Evolutionary conservation across 2,329 filamentous ascomycete species (phyloP).

Genomic region (Huntiella savannae): DNA sequence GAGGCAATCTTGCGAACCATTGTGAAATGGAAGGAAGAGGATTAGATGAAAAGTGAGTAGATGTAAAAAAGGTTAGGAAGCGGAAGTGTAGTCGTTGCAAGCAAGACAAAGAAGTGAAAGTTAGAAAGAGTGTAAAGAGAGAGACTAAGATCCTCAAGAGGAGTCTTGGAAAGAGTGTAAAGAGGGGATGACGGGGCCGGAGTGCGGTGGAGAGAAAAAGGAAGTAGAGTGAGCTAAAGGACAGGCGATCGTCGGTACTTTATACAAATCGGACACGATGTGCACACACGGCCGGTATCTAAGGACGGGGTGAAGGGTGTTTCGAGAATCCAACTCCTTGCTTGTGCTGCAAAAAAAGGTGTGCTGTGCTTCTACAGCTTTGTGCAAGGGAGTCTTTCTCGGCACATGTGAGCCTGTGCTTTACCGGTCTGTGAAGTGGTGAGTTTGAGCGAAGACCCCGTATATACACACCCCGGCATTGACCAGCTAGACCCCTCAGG

Average conservation of each 20-base stretch:
- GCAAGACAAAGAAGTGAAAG: background rate
- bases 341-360: no score
- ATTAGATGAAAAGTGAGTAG: background rate
- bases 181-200: background rate
- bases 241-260: background rate
- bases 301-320: no score
- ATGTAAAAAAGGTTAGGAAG: background rate
- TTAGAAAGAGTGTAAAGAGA: background rate
- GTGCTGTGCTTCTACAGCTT: no score
- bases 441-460: no score
- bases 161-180: background rate
- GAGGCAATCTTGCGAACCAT: conserved; percentile 3
- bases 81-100: background rate
- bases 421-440: no score
- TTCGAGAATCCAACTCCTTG: no score
- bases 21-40: background rate
- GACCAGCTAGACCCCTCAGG: no score
- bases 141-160: background rate
- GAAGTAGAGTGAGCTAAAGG: background rate
- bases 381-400: no score
- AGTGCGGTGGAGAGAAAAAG: conserved; percentile 2
- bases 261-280: background rate
- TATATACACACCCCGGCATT: no score
- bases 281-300: no score
- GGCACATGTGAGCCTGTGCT: no score